Evolutionary conservation across 164 flowering plant genomes (phyloP), one percentile per base, ranked within the genome.

Genomic region (Sextonia rubra): DNA sequence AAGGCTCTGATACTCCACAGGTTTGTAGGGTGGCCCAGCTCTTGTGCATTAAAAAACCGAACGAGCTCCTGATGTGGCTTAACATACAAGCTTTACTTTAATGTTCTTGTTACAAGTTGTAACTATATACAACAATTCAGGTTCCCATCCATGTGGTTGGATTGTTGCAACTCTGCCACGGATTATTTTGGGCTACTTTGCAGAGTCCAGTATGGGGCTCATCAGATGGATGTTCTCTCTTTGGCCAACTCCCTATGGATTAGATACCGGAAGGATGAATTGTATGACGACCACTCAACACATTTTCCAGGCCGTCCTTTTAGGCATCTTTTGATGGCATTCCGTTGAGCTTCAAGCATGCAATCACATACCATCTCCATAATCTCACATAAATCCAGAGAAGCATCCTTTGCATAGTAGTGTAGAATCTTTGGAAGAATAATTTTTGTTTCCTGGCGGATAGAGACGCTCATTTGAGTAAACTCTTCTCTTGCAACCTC

Each of bases 11-110:
- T 1, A 81, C 3, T 68, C 86, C 1, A 80, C 47, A 2, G 79
- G 83, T 22, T 22, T 79, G 77, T 84, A 71, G 3, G 85, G 86
- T 24, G 97, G 97, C 18, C 93, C 89, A 79, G 89, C 86, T 25
- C 85, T 89, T 15, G 77, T 69, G 14, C 84, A 83, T 55, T 85
- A 5, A 9, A n/a, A 61, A 56, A 47, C 30, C 6, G 14, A 47
- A 24, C n/a, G 48, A 49, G 29, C 60, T 47, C 71, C 58, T 24
- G 12, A 22, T 24, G 18, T 47, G 26, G 71, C 17, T 47, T 25
- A 47, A 49, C 49, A 30, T 4, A 5, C 23, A 20, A 65, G 11
- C 47, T 30, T 15, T 65, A 8, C 25, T 32, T 18, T 6, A 65
- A 27, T 27, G 44, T 30, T 44, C 5, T 18, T 17, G 30, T 32